Evolutionary conservation across 805 yeast species (phyloP), one percentile per base, ranked within the genome.

Genomic region (Candida corydali): DNA sequence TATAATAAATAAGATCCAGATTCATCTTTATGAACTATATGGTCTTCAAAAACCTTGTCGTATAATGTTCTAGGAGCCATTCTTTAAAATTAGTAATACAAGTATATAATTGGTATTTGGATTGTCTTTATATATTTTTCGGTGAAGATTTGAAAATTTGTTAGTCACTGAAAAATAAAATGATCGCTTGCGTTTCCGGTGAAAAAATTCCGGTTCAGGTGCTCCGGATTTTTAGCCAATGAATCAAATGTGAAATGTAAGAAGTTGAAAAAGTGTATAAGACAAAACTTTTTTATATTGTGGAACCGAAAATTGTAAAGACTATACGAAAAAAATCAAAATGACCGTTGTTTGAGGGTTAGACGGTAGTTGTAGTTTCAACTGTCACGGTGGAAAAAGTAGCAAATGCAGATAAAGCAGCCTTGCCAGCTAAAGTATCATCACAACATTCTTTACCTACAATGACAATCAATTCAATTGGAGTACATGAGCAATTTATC

Each of bases 21-120:
- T 37, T 86, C 91, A 50, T 87, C 95, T 55, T 78, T 72, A 65
- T 88, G 89, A 47, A 93, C 98, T 40, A 91, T 69, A 59, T 93
- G 98, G 74, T 85, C 97, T 45, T 82, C 85, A 59, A 88, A 93
- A 54, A 93, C 96, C 73, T 93, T 93, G 65, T 93, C 99, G 65
- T 93, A 93, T 42, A 93, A 74, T 31, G 98, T 93, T 55, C 69
- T 73, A 35, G 86, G 82, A 18, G 56, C 34, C 55, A 50, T 52
- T 12, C 18, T 29, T 7, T 5, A 10, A 15, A n/a, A n/a, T n/a
- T n/a, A n/a, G n/a, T n/a, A n/a, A n/a, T n/a, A n/a, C n/a, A n/a
- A n/a, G n/a, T n/a, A n/a, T n/a, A n/a, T n/a, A n/a, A n/a, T n/a
- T n/a, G n/a, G n/a, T n/a, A n/a, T n/a, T n/a, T n/a, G n/a, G n/a